Evolutionary conservation across 495 filamentous ascomycete genomes (phyloP).

Genomic region (Neurospora discreta): DNA sequence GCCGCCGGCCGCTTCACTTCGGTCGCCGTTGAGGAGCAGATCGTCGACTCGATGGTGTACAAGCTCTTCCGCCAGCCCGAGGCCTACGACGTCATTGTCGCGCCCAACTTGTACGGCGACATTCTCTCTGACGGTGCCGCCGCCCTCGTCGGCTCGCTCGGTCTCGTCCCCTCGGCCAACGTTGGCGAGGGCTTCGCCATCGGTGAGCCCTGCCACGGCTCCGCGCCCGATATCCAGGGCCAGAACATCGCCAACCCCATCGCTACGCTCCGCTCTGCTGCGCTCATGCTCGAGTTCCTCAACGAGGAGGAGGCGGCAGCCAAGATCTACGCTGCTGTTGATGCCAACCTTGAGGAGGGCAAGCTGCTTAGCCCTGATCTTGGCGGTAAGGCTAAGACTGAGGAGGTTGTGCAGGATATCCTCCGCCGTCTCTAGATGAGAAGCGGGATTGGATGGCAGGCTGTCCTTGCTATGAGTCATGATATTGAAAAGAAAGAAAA

Average conservation of each 20-base stretch:
- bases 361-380: conserved; percentile 79
- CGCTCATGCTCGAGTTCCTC: conserved; percentile 92
- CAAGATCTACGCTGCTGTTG: conserved; percentile 82
- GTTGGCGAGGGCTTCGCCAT: conserved; percentile 93
- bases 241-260: conserved; percentile 90
- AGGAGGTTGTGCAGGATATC: conserved; percentile 84
- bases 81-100: conserved; percentile 94
- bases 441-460: neutral
- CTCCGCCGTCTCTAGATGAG: conserved; percentile 60
- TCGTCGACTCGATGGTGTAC: conserved; percentile 98
- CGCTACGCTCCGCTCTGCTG: conserved; percentile 83
- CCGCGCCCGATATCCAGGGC: conserved; percentile 91
- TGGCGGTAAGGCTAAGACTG: conserved; percentile 77
- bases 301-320: conserved; percentile 76
- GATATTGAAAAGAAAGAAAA: neutral
- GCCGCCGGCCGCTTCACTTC: conserved; percentile 46
- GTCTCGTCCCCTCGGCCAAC: conserved; percentile 92
- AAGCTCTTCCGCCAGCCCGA: conserved; percentile 94
- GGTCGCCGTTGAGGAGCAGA: conserved; percentile 86
- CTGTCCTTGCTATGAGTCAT: neutral
- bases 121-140: conserved; percentile 93
- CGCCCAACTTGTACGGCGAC: conserved; percentile 96
- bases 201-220: conserved; percentile 95
- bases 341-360: conserved; percentile 79
- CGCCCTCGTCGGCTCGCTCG: conserved; percentile 85